Percentiles rank a stretch among this genome's conserved stretches.
phyloP scores from a whole-genome alignment of 306 rosid species.

The Datisca glomerata region DNA sequence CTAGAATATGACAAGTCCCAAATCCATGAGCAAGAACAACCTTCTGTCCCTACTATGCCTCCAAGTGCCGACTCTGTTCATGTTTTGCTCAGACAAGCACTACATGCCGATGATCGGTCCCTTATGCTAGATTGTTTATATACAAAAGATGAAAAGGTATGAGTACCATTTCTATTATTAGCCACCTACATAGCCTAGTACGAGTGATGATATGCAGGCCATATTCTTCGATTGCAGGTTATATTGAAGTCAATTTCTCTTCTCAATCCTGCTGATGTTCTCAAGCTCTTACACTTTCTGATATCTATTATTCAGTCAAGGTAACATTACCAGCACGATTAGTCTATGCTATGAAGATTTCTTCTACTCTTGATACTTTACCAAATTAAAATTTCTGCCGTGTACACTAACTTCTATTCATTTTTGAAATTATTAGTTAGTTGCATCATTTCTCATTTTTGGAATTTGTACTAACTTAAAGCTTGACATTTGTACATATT shows the following conservation, averaged over 20 bases:
- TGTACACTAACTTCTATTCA: too few species aligned
- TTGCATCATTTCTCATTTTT: background rate
- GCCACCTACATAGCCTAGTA: background rate
- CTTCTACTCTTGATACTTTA: too few species aligned
- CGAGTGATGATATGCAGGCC: conserved; percentile 2
- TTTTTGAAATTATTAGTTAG: too few species aligned
- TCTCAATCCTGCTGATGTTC: conserved; percentile 46
- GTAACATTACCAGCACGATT: conserved; percentile 21
- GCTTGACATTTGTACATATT: background rate
- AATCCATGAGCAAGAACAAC: conserved; percentile 24
- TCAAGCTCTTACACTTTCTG: conserved; percentile 58
- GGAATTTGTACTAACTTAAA: background rate
- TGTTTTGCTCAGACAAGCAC: conserved; percentile 72
- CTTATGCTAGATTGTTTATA: conserved; percentile 66
- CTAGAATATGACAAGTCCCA: conserved; percentile 21
- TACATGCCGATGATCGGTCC: conserved; percentile 65
- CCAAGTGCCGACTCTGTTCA: conserved; percentile 76
- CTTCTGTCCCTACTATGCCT: conserved; percentile 29
- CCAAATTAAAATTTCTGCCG: too few species aligned
- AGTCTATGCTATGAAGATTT: too few species aligned
- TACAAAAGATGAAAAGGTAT: conserved; percentile 68
- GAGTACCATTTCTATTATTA: background rate
- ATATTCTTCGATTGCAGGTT: conserved; percentile 36
- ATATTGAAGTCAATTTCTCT: conserved; percentile 53
- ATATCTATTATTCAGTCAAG: conserved; percentile 55